Percentiles rank a stretch among this genome's conserved stretches.
These are phyloP conservation scores for Vitis rupestris DNA, from an alignment of 164 flowering plant species.

Conservation along the genomic window DNA sequence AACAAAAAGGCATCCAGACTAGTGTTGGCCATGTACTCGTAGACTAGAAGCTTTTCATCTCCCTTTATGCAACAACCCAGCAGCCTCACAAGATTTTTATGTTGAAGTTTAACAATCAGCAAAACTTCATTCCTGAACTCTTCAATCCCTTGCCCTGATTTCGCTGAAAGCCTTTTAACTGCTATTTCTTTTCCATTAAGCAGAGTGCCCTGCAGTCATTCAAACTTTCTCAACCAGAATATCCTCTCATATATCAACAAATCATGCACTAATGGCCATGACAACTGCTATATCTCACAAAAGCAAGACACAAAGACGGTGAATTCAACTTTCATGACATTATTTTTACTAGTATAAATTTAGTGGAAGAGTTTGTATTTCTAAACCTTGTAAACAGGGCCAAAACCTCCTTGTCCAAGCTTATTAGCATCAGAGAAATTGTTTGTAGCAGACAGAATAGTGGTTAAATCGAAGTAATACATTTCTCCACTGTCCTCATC, in stretches of 20 bases:
- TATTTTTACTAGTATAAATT: too few relatives aligned
- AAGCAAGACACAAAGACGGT: not conserved
- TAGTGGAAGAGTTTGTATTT: not conserved
- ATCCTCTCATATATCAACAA: not conserved
- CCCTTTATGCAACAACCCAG: slow-evolving; percentile 43
- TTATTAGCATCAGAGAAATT: slow-evolving; percentile 27
- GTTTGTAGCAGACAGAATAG: slow-evolving; percentile 26
- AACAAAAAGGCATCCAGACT: slow-evolving; percentile 44
- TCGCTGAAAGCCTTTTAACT: slow-evolving; percentile 40
- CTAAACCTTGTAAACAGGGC: slow-evolving; percentile 47
- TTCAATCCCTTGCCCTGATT: slow-evolving; percentile 38
- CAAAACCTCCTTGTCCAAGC: slow-evolving; percentile 42
- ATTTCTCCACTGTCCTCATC: slow-evolving; percentile 7
- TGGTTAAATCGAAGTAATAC: slow-evolving; percentile 12
- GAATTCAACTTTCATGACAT: too few relatives aligned
- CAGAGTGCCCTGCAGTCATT: slow-evolving; percentile 34
- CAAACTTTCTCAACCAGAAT: not conserved
- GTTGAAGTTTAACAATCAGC: slow-evolving; percentile 45
- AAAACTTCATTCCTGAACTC: slow-evolving; percentile 45
- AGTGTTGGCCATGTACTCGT: slow-evolving; percentile 46
- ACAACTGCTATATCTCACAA: not conserved
- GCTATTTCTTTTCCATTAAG: slow-evolving; percentile 39
- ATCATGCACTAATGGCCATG: not conserved
- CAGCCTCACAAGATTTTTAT: slow-evolving; percentile 47
- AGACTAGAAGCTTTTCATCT: slow-evolving; percentile 40